Evolutionary conservation across 2,329 filamentous ascomycete genomes (phyloP).

Genomic region (Colletotrichum godetiae): DNA sequence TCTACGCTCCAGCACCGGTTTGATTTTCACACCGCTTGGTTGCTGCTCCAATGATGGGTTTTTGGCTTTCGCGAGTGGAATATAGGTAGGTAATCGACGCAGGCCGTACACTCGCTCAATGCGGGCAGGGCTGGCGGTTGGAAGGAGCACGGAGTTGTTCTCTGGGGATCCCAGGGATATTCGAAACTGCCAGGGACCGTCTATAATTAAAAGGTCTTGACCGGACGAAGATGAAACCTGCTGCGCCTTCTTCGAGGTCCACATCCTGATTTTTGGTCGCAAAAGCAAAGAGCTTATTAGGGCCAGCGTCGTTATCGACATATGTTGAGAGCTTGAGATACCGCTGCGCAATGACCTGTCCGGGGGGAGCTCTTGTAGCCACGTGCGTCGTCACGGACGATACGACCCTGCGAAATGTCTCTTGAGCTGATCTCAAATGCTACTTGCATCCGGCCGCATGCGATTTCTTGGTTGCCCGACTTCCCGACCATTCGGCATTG

Average conservation of each 20-base stretch:
- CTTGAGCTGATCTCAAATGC: slow-evolving; percentile 1
- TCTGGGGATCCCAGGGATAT: slow-evolving; percentile 15
- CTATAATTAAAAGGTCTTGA: slow-evolving; percentile 20
- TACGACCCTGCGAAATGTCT: slow-evolving; percentile 17
- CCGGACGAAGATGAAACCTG: slow-evolving; percentile 45
- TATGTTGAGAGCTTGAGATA: background rate
- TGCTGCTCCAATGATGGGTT: background rate
- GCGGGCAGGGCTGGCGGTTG: slow-evolving; percentile 10
- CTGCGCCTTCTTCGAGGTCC: slow-evolving; percentile 37
- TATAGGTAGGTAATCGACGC: background rate
- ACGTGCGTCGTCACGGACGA: slow-evolving; percentile 31
- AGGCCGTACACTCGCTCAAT: background rate
- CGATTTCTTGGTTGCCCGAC: background rate
- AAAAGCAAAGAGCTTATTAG: slow-evolving; percentile 16
- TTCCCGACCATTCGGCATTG: background rate
- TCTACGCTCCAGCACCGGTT: slow-evolving; percentile 2
- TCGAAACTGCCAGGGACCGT: slow-evolving; percentile 25
- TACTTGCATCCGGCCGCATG: background rate
- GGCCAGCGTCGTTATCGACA: slow-evolving; percentile 11
- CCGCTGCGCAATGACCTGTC: slow-evolving; percentile 5
- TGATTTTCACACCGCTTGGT: slow-evolving; percentile 13
- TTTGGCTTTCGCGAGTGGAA: slow-evolving; percentile 4
- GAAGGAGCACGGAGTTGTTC: background rate
- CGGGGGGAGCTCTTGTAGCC: slow-evolving; percentile 4
- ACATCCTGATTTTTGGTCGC: slow-evolving; percentile 4